These are phyloP conservation scores for Botryotinia narcissicola DNA, from an alignment of 2,329 filamentous ascomycete species.

Conservation along the genomic window DNA sequence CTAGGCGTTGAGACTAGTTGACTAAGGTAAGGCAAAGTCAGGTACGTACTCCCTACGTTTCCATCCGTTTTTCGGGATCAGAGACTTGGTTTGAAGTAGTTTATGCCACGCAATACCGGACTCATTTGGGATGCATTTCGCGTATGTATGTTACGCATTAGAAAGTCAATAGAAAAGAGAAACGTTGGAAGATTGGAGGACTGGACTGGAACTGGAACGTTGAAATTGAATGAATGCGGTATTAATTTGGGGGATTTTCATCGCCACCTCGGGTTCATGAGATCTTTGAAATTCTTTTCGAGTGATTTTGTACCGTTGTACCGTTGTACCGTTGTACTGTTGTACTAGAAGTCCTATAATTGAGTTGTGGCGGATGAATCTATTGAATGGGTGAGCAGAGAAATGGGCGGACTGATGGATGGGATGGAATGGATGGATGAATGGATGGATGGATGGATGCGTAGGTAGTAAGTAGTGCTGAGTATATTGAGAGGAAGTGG, in stretches of 20 bases:
- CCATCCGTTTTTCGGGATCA: neutral
- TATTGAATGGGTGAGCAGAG: neutral
- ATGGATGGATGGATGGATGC: neutral
- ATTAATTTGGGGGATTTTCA: neutral
- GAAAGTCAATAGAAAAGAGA: neutral
- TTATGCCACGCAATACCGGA: neutral
- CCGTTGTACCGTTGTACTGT: neutral
- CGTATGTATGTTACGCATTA: neutral
- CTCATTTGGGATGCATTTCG: neutral
- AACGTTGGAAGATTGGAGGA: too few species aligned
- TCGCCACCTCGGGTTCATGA: neutral
- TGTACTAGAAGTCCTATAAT: neutral
- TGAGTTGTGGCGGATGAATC: neutral
- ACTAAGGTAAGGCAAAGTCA: neutral
- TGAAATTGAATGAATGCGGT: neutral
- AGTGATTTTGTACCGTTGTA: neutral
- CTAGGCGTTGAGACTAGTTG: neutral
- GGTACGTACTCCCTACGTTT: neutral
- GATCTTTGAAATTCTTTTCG: neutral
- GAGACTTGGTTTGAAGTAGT: conserved; percentile 2
- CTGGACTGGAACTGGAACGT: too few species aligned
- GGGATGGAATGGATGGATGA: neutral
- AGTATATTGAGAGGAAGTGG: neutral
- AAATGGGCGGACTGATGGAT: neutral
- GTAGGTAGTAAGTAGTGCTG: neutral